These are phyloP conservation scores for Ophioceras dolichostomum DNA, from an alignment of 2,329 filamentous ascomycete species.

Conservation along the genomic window DNA sequence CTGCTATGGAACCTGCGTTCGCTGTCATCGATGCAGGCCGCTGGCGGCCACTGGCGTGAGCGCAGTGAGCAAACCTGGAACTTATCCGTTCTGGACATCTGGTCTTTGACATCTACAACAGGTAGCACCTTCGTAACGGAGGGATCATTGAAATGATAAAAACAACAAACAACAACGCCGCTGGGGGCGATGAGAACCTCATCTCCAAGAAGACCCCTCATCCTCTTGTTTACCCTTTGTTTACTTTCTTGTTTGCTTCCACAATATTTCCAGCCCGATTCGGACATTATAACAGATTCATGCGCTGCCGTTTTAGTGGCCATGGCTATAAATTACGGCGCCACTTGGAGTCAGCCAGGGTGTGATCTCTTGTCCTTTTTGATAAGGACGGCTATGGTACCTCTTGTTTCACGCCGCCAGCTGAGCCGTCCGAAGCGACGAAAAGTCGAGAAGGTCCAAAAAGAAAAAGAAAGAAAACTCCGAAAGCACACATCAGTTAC, in stretches of 20 bases:
- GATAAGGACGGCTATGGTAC: no score
- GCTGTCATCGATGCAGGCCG: no score
- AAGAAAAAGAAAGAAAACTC: no score
- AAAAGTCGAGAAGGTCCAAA: no score
- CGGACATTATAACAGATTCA: constrained; percentile 6
- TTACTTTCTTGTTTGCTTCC: constrained; percentile 1
- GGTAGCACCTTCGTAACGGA: background rate
- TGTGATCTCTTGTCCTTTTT: no score
- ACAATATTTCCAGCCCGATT: background rate
- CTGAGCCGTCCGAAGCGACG: no score
- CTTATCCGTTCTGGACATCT: no score
- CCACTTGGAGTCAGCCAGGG: background rate
- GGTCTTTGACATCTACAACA: background rate
- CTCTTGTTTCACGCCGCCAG: background rate
- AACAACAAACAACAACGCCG: background rate
- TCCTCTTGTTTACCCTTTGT: constrained; percentile 1
- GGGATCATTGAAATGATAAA: background rate
- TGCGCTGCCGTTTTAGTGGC: constrained; percentile 10
- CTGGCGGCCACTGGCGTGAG: background rate
- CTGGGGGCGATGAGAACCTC: background rate
- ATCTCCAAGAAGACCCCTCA: no score
- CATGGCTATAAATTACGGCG: constrained; percentile 9
- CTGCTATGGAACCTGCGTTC: no score
- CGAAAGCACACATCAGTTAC: background rate
- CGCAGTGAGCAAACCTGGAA: no score